Evolutionary conservation across 2,329 filamentous ascomycete species (phyloP).

Genomic region (Diaporthe vaccinii): DNA sequence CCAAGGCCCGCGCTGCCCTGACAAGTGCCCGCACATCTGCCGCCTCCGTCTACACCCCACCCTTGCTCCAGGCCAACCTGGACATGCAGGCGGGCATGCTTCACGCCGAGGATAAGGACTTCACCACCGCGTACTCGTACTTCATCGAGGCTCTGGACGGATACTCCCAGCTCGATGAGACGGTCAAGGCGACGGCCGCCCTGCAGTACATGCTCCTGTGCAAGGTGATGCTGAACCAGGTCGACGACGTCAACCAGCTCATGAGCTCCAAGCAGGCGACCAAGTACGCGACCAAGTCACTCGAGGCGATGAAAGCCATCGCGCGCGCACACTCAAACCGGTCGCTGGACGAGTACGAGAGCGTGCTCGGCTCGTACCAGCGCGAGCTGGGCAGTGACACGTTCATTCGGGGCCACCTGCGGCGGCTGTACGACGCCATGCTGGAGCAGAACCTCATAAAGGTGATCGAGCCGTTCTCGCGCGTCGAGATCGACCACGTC

Average conservation of each 20-base stretch:
- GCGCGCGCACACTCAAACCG: constrained; percentile 95
- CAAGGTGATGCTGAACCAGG: constrained; percentile 99
- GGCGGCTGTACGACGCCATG: constrained; percentile 97
- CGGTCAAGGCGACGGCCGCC: constrained; percentile 91
- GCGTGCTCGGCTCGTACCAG: constrained; percentile 88
- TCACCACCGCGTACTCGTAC: constrained; percentile 98
- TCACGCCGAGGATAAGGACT: constrained; percentile 98
- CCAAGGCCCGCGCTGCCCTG: constrained; percentile 94
- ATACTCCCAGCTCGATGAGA: constrained; percentile 93
- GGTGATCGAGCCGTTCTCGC: constrained; percentile 98
- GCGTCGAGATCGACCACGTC: constrained; percentile 96
- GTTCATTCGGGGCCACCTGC: constrained; percentile 97
- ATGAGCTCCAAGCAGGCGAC: constrained; percentile 97
- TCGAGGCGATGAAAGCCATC: constrained; percentile 99
- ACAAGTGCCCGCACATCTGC: constrained; percentile 95
- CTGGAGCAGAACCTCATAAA: constrained; percentile 99
- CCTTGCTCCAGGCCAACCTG: constrained; percentile 92
- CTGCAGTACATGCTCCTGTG: constrained; percentile 99
- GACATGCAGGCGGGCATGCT: constrained; percentile 99
- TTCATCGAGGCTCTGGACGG: constrained; percentile 99
- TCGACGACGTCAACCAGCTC: constrained; percentile 94
- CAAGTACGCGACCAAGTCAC: constrained; percentile 94
- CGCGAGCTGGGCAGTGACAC: constrained; percentile 94
- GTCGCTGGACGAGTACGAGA: constrained; percentile 97
- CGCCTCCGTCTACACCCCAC: constrained; percentile 96